A percentile compares a stretch with the other conserved stretches of the same genome.
phyloP scores from a whole-genome alignment of 805 yeast species.

The Starmerella roubikii region DNA sequence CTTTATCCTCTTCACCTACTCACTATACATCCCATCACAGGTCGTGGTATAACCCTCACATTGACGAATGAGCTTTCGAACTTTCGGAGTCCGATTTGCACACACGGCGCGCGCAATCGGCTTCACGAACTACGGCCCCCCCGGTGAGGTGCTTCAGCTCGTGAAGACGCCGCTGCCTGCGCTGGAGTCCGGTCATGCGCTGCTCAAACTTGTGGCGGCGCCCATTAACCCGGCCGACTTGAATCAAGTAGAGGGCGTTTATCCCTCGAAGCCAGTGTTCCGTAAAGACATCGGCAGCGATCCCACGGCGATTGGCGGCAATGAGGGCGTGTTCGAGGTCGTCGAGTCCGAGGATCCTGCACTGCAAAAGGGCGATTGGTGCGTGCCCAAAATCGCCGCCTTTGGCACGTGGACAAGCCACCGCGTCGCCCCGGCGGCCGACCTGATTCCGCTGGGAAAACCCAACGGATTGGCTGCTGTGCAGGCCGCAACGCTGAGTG shows the following conservation, averaged over 20 bases:
- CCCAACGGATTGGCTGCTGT: conserved; percentile 27
- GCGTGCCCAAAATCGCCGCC: conserved; percentile 59
- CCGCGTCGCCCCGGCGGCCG: conserved; percentile 39
- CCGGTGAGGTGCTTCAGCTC: conserved; percentile 25
- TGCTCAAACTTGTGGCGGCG: conserved; percentile 59
- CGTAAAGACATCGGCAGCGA: conserved; percentile 36
- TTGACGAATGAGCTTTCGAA: not conserved
- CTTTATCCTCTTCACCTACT: too few relatives aligned
- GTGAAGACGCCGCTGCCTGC: conserved; percentile 28
- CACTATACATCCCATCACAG: too few relatives aligned
- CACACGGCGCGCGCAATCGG: conserved; percentile 36
- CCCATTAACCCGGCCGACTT: conserved; percentile 88
- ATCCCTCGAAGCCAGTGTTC: conserved; percentile 62
- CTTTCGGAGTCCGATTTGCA: conserved; percentile 12
- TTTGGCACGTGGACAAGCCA: conserved; percentile 93
- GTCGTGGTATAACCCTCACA: too few relatives aligned
- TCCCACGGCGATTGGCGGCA: conserved; percentile 79
- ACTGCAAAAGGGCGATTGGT: conserved; percentile 70
- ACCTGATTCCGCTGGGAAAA: conserved; percentile 46
- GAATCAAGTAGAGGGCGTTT: conserved; percentile 74
- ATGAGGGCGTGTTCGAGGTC: conserved; percentile 86
- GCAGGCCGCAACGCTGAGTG: conserved; percentile 74
- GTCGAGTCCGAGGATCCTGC: conserved; percentile 30
- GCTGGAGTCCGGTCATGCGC: conserved; percentile 30
- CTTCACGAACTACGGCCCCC: conserved; percentile 52